Conservation (phyloP, 2,329 filamentous ascomycete species). For the Orbilia blumenaviensis region DNA sequence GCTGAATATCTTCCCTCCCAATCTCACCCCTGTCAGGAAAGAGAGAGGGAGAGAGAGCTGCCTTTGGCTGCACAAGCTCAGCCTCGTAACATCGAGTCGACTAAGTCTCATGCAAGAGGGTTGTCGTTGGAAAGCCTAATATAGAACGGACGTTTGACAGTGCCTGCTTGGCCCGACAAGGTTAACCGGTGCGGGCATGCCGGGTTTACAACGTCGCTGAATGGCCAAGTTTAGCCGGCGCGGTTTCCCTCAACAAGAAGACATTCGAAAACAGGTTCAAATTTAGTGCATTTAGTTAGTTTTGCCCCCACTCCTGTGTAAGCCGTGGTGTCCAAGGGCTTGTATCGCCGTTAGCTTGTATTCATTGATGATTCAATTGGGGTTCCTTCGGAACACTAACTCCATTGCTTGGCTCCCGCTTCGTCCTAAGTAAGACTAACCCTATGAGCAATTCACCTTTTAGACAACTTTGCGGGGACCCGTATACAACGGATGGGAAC, state of each 20-base stretch:
- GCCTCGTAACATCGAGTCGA: slow-evolving; percentile 22
- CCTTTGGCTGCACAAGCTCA: slow-evolving; percentile 47
- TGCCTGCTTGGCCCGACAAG: slow-evolving; percentile 25
- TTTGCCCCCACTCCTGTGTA: too few species aligned
- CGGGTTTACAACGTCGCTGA: slow-evolving; percentile 4
- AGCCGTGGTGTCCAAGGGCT: too few species aligned
- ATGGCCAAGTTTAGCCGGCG: slow-evolving; percentile 33
- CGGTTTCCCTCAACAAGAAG: neutral
- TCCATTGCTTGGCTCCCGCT: too few species aligned
- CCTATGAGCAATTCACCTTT: too few species aligned
- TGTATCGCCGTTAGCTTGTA: too few species aligned
- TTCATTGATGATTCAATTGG: too few species aligned
- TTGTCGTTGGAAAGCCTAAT: slow-evolving; percentile 42
- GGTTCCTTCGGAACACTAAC: too few species aligned
- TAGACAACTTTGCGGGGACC: too few species aligned
- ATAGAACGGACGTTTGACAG: slow-evolving; percentile 49
- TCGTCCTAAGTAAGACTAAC: too few species aligned
- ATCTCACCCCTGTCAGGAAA: slow-evolving; percentile 22
- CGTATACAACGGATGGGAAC: too few species aligned
- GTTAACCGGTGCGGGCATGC: slow-evolving; percentile 33
- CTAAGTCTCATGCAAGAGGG: slow-evolving; percentile 21
- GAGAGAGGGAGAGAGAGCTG: slow-evolving; percentile 17
- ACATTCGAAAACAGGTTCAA: too few species aligned
- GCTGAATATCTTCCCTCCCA: slow-evolving; percentile 37
- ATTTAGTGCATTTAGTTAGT: too few species aligned